Base-by-base conservation (phyloP, 441 rosid species). In the Brassica balearica region DNA sequence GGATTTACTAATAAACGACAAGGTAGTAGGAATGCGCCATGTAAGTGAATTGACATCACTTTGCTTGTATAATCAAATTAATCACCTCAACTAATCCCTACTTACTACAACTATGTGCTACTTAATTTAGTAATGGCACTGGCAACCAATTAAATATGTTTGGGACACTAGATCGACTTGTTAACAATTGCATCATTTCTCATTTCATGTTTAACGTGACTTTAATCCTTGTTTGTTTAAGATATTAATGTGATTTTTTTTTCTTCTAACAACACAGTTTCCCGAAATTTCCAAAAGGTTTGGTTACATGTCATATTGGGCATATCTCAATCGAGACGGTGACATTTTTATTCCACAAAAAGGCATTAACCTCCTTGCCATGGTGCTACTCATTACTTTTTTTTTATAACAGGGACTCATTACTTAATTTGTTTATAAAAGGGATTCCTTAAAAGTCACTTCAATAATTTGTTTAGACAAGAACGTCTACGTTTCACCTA, bases 271-370 rank as follows among this genome's bases (percentile, higher is more conserved):
- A 43, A 22, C 27, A 34, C 15, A 73, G 69, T 53, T 68, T 34
- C 32, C 19, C 70, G n/a, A 10, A 22, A 73, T 48, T 5, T 60
- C 23, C 36, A 51, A 51, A 59, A 51, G 10, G 51, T 41, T 74
- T 73, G 78, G 82, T 68, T 61, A 53, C 59, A 68, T 79, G 78
- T 73, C 78, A 79, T 68, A 68, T 61, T 68, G 59, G 48, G 60
- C 9, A 53, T 68, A 62, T 67, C 64, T 72, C 53, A 66, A 66
- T 78, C 77, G 58, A 79, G 66, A 68, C 71, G 12, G 15, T 53
- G 78, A 68, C 78, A 32, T 73, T 79, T 36, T 38, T 1, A 48
- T 78, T 60, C 77, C 81, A 34, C 74, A 51, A 78, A 72, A 36
- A 27, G 65, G 65, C 46, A 78, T 8, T 51, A 61, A 61, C 36